A percentile compares a stretch with the other conserved stretches of the same genome.
These are phyloP conservation scores for Tuber microsphaerosporum DNA, from an alignment of 495 filamentous ascomycete species.

Conservation along the genomic window DNA sequence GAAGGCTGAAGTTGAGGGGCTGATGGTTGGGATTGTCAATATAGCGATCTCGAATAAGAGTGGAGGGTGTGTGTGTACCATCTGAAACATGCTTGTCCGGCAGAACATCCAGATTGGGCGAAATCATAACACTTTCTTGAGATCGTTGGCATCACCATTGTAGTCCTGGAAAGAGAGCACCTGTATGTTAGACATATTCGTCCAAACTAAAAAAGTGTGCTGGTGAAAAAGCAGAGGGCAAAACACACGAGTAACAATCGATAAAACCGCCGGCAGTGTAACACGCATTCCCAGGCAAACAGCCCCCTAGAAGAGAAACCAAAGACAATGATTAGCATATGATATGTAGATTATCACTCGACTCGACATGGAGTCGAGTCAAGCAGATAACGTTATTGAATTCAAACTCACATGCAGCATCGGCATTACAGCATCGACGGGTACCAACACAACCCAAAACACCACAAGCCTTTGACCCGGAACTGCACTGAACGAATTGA, in stretches of 20 bases:
- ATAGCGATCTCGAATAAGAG: neutral
- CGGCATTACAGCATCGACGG: conserved; percentile 17
- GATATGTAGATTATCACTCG: neutral
- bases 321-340: conserved; percentile 2
- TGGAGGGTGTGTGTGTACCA: conserved; percentile 10
- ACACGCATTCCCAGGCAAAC: neutral
- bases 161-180: neutral
- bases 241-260: conserved; percentile 24
- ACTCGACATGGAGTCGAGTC: neutral
- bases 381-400: neutral
- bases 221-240: neutral
- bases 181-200: neutral
- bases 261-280: conserved; percentile 12
- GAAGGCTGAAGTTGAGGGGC: conserved; percentile 3
- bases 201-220: neutral
- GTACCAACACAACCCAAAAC: conserved; percentile 8
- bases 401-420: conserved; percentile 18
- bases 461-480: conserved; percentile 13
- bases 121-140: conserved; percentile 19
- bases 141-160: conserved; percentile 6
- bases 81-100: conserved; percentile 11
- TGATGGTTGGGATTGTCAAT: neutral
- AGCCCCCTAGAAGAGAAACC: conserved; percentile 15
- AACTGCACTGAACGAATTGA: neutral
- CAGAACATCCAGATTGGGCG: neutral